Evolutionary conservation across 768 basidiomycete species (phyloP).

Genomic region (Russula compacta): DNA sequence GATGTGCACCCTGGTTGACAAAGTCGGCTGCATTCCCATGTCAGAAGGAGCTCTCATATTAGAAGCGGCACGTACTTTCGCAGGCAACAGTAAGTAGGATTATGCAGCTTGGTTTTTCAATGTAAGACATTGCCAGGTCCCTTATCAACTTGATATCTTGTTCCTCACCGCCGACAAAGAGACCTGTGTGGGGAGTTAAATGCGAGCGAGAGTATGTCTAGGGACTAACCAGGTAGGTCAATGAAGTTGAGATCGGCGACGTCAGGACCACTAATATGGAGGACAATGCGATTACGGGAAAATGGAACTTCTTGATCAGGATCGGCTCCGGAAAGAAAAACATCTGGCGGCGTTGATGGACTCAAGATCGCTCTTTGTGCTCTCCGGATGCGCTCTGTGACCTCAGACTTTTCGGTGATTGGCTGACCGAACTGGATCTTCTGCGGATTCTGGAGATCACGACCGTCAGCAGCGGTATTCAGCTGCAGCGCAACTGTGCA

Average conservation of each 20-base stretch:
- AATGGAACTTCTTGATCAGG: slow-evolving; percentile 24
- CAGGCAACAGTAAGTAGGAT: slow-evolving; percentile 55
- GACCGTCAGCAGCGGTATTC: slow-evolving; percentile 22
- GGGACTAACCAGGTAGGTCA: slow-evolving; percentile 32
- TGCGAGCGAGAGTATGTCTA: not conserved
- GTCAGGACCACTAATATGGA: slow-evolving; percentile 32
- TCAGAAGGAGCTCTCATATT: not conserved
- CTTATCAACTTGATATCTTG: slow-evolving; percentile 54
- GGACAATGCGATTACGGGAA: slow-evolving; percentile 30
- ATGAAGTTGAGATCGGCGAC: slow-evolving; percentile 34
- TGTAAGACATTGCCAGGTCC: slow-evolving; percentile 48
- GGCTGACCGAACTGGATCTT: slow-evolving; percentile 24
- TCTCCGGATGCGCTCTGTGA: slow-evolving; percentile 58
- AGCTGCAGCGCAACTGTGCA: slow-evolving; percentile 29
- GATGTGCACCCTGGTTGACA: slow-evolving; percentile 68
- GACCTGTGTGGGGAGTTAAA: slow-evolving; percentile 29
- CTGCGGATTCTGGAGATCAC: slow-evolving; percentile 27
- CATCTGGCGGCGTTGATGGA: slow-evolving; percentile 30
- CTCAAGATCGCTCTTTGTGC: slow-evolving; percentile 62
- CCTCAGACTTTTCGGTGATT: slow-evolving; percentile 42
- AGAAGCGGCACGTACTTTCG: slow-evolving; percentile 41
- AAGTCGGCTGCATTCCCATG: slow-evolving; percentile 50
- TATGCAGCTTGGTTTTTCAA: slow-evolving; percentile 52
- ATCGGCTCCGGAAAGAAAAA: slow-evolving; percentile 35
- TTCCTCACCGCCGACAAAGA: slow-evolving; percentile 40